These are phyloP conservation scores for Phytopythium sindhum DNA, from an alignment of 352 stramenopile species.

Conservation along the genomic window DNA sequence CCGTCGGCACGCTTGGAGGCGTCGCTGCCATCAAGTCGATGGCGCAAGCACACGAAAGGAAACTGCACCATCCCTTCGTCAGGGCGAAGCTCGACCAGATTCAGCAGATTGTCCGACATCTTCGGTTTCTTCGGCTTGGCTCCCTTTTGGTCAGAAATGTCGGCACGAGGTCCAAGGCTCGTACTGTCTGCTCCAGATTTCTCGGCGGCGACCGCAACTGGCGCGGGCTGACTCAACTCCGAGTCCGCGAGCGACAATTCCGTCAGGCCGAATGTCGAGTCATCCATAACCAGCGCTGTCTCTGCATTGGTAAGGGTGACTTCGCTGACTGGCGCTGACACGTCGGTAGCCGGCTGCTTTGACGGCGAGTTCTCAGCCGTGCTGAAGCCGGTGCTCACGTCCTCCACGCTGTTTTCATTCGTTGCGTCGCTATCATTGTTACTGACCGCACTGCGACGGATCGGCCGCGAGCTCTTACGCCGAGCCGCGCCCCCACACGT, in stretches of 20 bases:
- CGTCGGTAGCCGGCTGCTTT: background rate
- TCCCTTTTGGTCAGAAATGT: background rate
- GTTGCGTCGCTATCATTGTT: background rate
- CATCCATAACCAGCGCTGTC: background rate
- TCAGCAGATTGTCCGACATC: background rate
- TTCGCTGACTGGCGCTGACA: background rate
- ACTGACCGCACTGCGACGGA: background rate
- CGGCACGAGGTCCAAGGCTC: background rate
- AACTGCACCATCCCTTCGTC: background rate
- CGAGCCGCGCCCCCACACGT: background rate
- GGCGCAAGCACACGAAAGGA: background rate
- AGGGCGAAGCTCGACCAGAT: background rate
- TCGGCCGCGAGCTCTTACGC: slow-evolving; percentile 1
- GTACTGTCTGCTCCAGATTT: background rate
- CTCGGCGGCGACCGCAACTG: background rate
- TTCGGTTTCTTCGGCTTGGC: background rate
- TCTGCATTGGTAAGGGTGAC: background rate
- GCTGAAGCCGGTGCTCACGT: background rate
- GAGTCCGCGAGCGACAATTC: background rate
- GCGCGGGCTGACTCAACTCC: background rate
- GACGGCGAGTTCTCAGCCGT: background rate
- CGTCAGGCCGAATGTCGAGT: background rate
- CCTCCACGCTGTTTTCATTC: background rate
- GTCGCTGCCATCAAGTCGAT: background rate
- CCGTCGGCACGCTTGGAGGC: background rate